Conservation (phyloP, 352 stramenopile genomes). For the Globisporangium takayamanum region DNA sequence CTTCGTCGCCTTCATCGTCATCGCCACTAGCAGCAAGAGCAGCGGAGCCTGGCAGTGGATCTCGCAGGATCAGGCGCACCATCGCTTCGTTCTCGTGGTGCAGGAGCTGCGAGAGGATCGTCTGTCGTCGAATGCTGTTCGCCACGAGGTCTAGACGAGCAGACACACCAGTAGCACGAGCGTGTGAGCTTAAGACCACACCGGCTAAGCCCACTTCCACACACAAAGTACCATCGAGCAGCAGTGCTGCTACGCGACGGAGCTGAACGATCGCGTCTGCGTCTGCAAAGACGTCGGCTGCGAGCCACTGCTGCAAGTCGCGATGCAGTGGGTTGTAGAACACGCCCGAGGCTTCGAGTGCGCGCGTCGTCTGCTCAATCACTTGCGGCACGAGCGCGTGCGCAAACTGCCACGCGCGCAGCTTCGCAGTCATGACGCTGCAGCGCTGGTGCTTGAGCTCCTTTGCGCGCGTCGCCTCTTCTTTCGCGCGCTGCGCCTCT, state of each 20-base stretch:
- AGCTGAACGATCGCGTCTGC: constrained; percentile 41
- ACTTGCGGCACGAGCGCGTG: constrained; percentile 35
- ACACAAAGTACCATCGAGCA: constrained; percentile 40
- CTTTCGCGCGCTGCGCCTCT: constrained; percentile 39
- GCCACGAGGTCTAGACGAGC: constrained; percentile 32
- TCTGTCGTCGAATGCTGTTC: constrained; percentile 36
- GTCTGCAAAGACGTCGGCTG: constrained; percentile 28
- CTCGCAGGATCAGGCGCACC: constrained; percentile 39
- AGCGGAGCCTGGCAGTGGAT: constrained; percentile 22
- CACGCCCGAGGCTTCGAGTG: constrained; percentile 40
- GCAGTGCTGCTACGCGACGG: constrained; percentile 18
- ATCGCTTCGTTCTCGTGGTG: constrained; percentile 37
- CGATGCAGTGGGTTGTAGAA: constrained; percentile 63
- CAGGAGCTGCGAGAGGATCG: constrained; percentile 36
- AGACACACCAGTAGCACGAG: not conserved
- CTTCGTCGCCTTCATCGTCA: constrained; percentile 2
- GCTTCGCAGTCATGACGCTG: constrained; percentile 42
- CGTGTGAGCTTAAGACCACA: not conserved
- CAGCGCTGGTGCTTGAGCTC: constrained; percentile 30
- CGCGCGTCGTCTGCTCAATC: constrained; percentile 21
- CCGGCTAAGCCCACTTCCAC: too few relatives aligned
- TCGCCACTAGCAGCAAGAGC: constrained; percentile 6
- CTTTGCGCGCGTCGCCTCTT: constrained; percentile 38
- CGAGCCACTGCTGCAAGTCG: constrained; percentile 40
- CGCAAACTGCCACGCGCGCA: constrained; percentile 55